Base-by-base conservation (phyloP, 805 yeast species). In the Yarrowia sp. region DNA sequence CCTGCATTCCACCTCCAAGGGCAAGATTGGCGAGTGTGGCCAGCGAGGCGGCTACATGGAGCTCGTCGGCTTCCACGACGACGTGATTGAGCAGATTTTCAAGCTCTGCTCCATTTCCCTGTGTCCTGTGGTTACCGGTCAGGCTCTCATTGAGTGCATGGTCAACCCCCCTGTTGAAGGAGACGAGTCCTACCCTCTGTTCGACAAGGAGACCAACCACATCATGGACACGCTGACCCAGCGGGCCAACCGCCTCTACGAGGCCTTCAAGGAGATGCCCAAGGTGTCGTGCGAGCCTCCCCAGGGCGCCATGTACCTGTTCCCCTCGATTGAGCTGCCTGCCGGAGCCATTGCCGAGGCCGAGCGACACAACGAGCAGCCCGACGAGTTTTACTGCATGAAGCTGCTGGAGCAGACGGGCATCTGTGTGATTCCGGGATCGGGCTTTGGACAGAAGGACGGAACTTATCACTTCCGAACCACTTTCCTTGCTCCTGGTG, bases 11-110 rank as follows among this genome's bases (percentile, higher is more conserved):
- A 92, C 97, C 52, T 94, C 98, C 12, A 95, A 95, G 80, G 99
- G 99, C 78, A 92, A 92, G 73, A 85, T 92, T 71, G 99, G 99
- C 71, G 99, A 95, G 80, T 95, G 99, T 84, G 99, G 99, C 70
- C 99, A 95, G 82, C 88, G 99, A 80, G 99, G 98, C 74, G 99
- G 99, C 7, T 95, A 93, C 82, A 90, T 95, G 95, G 99, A 95
- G 79, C 80, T 93, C 8, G 85, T 89, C 11, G 97, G 97, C 0
- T 90, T 95, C 79, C 81, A 84, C 14, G 82, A 82, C 3, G 92
- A 89, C 55, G 88, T 93, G 16, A 80, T 83, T 73, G 90, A 86
- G 40, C 84, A 90, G 68, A 83, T 95, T 67, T 83, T 89, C 78
- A 95, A 95, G 80, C 82, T 96, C 73, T 96, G 97, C 16, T 90